phyloP scores from a whole-genome alignment of 352 stramenopile species.

The Achlya hypogyna region DNA sequence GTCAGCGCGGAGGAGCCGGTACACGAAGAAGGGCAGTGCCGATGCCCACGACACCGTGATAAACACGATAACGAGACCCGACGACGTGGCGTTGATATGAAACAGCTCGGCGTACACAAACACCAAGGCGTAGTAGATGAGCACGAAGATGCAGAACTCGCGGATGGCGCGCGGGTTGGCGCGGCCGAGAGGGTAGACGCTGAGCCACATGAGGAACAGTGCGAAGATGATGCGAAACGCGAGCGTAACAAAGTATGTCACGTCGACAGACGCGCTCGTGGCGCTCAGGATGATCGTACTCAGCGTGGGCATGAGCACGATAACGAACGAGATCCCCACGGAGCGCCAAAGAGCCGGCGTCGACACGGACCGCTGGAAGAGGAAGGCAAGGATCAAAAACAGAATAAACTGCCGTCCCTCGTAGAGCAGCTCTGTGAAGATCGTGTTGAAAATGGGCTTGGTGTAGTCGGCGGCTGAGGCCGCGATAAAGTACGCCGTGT shows the following conservation, averaged over 20 bases:
- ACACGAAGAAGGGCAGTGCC: conserved; percentile 24
- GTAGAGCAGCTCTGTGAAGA: conserved; percentile 20
- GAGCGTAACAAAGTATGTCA: neutral
- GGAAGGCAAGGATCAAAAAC: conserved; percentile 19
- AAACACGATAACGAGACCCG: conserved; percentile 5
- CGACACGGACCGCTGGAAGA: conserved; percentile 22
- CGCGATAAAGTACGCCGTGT: conserved; percentile 24
- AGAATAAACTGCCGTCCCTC: conserved; percentile 23
- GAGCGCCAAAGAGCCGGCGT: conserved; percentile 16
- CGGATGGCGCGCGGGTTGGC: conserved; percentile 10
- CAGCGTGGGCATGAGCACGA: neutral
- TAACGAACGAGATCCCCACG: conserved; percentile 12
- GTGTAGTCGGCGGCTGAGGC: conserved; percentile 8
- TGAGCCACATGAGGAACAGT: conserved; percentile 6
- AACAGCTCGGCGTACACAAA: conserved; percentile 19
- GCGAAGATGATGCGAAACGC: conserved; percentile 14
- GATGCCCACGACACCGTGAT: conserved; percentile 11
- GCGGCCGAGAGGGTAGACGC: conserved; percentile 16
- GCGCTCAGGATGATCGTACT: conserved; percentile 12
- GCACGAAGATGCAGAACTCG: conserved; percentile 20
- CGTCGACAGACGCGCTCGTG: neutral
- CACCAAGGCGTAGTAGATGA: conserved; percentile 20
- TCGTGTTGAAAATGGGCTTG: conserved; percentile 21
- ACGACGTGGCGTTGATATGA: conserved; percentile 4
- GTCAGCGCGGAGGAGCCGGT: conserved; percentile 25